Evolutionary conservation across 2,329 filamentous ascomycete species (phyloP).

Genomic region (Dothideomycetes sp.): DNA sequence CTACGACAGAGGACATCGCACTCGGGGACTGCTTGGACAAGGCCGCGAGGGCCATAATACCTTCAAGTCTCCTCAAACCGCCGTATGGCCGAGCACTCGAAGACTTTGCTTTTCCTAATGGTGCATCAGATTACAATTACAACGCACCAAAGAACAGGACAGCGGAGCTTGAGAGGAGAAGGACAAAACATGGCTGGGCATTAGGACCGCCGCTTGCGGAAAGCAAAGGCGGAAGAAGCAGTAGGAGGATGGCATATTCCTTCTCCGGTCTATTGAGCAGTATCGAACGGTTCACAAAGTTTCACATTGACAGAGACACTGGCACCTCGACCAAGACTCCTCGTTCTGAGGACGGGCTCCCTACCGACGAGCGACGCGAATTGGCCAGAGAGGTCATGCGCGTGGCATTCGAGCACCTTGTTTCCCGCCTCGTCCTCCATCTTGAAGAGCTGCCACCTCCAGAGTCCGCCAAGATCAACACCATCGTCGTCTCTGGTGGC

Average conservation of each 20-base stretch:
- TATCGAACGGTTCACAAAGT: constrained; percentile 46
- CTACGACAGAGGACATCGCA: constrained; percentile 67
- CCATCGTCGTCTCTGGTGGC: constrained; percentile 77
- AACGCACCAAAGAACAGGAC: constrained; percentile 46
- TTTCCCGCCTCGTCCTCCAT: constrained; percentile 56
- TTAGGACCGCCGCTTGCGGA: constrained; percentile 57
- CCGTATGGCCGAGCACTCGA: constrained; percentile 79
- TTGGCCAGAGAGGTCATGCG: constrained; percentile 68
- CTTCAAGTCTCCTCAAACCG: constrained; percentile 47
- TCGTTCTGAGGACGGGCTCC: constrained; percentile 30
- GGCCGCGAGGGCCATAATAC: constrained; percentile 65
- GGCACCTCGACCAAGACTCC: constrained; percentile 19
- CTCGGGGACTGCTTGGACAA: constrained; percentile 88
- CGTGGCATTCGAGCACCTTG: constrained; percentile 78
- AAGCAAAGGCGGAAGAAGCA: constrained; percentile 27
- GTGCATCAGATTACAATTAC: constrained; percentile 42
- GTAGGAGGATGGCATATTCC: constrained; percentile 50
- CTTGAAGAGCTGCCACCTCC: constrained; percentile 10
- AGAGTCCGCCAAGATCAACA: constrained; percentile 29
- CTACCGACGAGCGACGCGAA: constrained; percentile 49
- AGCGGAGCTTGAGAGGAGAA: constrained; percentile 42
- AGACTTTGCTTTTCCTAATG: constrained; percentile 58
- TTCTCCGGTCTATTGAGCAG: constrained; percentile 63
- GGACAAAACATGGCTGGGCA: constrained; percentile 51
- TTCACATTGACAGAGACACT: constrained; percentile 16